Conservation (phyloP, 352 stramenopile species). For the Pythium folliculosum region DNA sequence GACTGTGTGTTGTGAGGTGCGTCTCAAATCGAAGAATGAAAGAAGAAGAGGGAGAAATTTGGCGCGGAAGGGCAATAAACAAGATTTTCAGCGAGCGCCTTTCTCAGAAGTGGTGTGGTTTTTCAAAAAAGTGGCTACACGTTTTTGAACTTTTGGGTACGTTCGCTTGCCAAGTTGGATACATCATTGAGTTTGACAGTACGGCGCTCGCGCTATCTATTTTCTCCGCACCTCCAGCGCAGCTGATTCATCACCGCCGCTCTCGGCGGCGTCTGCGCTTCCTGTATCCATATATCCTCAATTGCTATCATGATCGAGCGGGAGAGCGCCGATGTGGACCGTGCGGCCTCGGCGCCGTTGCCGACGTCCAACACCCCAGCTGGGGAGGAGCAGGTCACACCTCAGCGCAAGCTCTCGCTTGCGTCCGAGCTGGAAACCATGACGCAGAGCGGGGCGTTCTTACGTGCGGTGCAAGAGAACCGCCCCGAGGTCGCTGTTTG, state of each 20-base stretch:
- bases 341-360: conserved; percentile 2
- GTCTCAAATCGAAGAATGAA: no score
- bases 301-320: neutral
- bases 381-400: neutral
- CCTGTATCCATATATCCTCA: neutral
- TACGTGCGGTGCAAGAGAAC: conserved; percentile 36
- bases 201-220: neutral
- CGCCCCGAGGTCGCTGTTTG: conserved; percentile 52
- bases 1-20: no score
- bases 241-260: no score
- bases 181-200: no score
- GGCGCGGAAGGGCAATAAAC: no score
- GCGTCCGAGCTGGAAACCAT: conserved; percentile 35
- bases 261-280: neutral
- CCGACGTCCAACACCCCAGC: neutral
- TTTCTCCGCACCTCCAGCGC: neutral
- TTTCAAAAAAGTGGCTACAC: no score
- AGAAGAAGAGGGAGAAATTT: no score
- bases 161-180: no score
- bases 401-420: conserved; percentile 31
- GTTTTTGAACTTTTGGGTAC: no score
- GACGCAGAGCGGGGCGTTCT: conserved; percentile 30
- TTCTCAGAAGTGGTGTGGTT: no score
- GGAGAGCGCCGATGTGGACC: neutral
- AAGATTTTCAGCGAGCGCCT: no score